Evolutionary conservation across 163 green algal species (phyloP), one percentile per base, ranked within the genome.

Genomic region (Chlamydomonas reinhardtii): DNA sequence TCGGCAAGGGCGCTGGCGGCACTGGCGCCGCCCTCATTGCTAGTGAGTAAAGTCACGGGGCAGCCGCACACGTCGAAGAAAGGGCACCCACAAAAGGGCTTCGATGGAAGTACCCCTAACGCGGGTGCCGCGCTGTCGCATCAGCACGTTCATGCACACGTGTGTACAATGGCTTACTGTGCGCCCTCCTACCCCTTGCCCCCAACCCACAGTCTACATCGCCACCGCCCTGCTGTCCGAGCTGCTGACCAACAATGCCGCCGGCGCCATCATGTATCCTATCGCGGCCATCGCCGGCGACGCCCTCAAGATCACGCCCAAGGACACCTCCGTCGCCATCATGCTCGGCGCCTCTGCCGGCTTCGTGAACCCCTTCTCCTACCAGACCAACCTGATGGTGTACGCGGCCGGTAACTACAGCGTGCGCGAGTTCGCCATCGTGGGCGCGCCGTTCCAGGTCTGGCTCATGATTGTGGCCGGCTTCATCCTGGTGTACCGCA

Each of bases 321-420:
- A 66, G 0, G 54, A 92, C 16, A 91, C 94, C 37, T 88, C 76
- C 16, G 89, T 92, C 15, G 85, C 93, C 39, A 85, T 96, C 72
- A 97, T 97, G 95, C 91, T 98, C 52, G 95, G 94, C 17, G 94
- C 94, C 27, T 93, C 81, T 19, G 90, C 93, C 0, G 92, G 89
- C 48, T 96, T 96, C 88, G 93, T 95, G 76, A 93, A 84, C 64
- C 91, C 91, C 52, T 96, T 74, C 69, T 56, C 34, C 35, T 97
- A 94, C 89, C 90, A 96, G 88, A 95, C 89, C 71, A 98, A 98
- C 91, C 92, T 98, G n/a, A 97, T 98, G 92, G 94, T 96, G 6
- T 94, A 94, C 72, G 90, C 91, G 5, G 93, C 95, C 5, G 73
- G 73, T 8, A 79, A 79, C 31, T 79, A 79, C 52, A 69, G 17